Evolutionary conservation across 176 grass and related monocot species (phyloP).

Genomic region (Echinochloa phyllopogon): DNA sequence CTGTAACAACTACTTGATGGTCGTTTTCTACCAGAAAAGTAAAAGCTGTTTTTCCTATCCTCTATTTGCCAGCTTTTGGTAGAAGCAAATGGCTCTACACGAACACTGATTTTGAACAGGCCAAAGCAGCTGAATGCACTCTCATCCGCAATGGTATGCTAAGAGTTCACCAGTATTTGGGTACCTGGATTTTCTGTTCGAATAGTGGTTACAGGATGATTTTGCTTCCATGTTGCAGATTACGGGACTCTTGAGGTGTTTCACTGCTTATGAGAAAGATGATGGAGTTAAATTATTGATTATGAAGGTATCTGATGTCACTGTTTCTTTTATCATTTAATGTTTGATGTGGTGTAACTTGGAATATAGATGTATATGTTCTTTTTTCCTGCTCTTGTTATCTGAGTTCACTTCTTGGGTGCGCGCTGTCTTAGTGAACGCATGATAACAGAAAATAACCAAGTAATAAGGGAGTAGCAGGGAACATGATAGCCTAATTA

Average conservation of each 20-base stretch:
- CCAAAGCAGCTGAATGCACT: slow-evolving; percentile 87
- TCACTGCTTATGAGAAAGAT: slow-evolving; percentile 72
- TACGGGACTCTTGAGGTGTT: slow-evolving; percentile 63
- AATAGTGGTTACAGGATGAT: neutral
- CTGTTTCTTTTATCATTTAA: slow-evolving; percentile 4
- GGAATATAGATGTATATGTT: neutral
- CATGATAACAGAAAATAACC: slow-evolving; percentile 16
- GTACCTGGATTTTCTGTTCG: slow-evolving; percentile 9
- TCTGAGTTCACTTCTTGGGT: neutral
- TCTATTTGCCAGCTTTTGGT: slow-evolving; percentile 70
- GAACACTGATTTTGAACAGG: slow-evolving; percentile 82
- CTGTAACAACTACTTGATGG: neutral
- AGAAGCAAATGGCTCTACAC: slow-evolving; percentile 74
- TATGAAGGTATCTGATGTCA: slow-evolving; percentile 64
- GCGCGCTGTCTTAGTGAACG: neutral
- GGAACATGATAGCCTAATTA: neutral
- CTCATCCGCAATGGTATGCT: slow-evolving; percentile 74
- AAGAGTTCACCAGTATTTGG: neutral
- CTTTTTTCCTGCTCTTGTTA: slow-evolving; percentile 12
- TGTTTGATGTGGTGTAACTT: neutral
- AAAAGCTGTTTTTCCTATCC: neutral
- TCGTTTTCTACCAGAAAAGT: slow-evolving; percentile 15
- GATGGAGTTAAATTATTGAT: slow-evolving; percentile 76
- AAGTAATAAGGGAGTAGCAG: slow-evolving; percentile 8
- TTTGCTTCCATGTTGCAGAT: slow-evolving; percentile 58